Evolutionary conservation across 129 eudicot genomes (phyloP), one percentile per base, ranked within the genome.

Genomic region (Pseudognaphalium luteoalbum): DNA sequence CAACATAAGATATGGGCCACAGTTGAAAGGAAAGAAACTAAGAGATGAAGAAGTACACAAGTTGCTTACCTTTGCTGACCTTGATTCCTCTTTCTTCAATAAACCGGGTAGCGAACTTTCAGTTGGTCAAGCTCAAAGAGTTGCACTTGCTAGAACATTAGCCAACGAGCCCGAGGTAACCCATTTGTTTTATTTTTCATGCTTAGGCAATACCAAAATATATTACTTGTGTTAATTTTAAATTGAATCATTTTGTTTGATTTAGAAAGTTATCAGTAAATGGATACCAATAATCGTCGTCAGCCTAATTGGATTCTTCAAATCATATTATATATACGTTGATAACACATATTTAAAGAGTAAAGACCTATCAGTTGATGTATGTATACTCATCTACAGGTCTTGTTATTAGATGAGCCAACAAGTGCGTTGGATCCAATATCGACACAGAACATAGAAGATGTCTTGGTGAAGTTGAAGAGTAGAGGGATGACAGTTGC

Each of bases 341-440:
- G 5, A 44, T 10, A 44, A 44, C 5, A 1, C 3, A 44, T 44
- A 44, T 8, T 2, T 39, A 12, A 44, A 44, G 52, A 44, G 3
- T 44, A 14, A 3, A 44, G 52, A 44, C 5, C 51, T 0, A 11
- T 12, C 11, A 17, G 5, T 7, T 16, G 62, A 61, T 1, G 2
- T 56, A 7, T 14, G 4, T 11, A 32, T 4, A 42, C 34, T 62
- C n/a, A 3, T 59, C 34, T 66, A 17, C 30, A 94, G 98, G 97
- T 94, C 72, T 57, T 94, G 86, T 68, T 93, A 74, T 81, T 94
- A 77, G 98, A 94, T 72, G 98, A 94, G 82, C 98, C 98, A 30
- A 94, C 98, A 2, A 94, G 98, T 74, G 98, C 98, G 7, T 76
- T 94, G 87, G 98, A 94, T 82, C 98, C 98, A 29, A 86, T 89